A percentile compares a stretch with the other conserved stretches of the same genome.
Conservation (phyloP, 2,329 filamentous ascomycete genomes). For the Pseudogymnoascus sp. region DNA sequence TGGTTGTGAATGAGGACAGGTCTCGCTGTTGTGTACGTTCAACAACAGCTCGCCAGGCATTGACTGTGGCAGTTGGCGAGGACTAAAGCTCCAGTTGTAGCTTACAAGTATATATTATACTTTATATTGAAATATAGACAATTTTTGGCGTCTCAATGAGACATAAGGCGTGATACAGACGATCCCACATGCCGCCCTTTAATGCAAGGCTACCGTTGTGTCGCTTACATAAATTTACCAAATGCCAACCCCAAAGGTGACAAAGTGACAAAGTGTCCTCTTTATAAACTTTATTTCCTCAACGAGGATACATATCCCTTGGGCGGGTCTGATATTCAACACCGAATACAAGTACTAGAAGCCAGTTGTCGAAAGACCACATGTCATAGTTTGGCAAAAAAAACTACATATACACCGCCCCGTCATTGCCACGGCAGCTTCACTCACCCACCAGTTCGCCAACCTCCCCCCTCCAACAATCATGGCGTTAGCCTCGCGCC, state of each 20-base stretch:
- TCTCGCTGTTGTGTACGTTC: background rate
- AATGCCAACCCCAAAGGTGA: slow-evolving; percentile 9
- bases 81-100: background rate
- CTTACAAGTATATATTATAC: background rate
- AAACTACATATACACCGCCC: slow-evolving; percentile 3
- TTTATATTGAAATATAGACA: background rate
- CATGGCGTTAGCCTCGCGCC: slow-evolving; percentile 4
- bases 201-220: slow-evolving; percentile 3
- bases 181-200: background rate
- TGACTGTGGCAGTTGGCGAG: background rate
- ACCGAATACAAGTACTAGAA: slow-evolving; percentile 3
- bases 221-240: slow-evolving; percentile 10
- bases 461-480: slow-evolving; percentile 5
- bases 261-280: slow-evolving; percentile 9
- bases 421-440: slow-evolving; percentile 5
- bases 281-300: slow-evolving; percentile 9
- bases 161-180: background rate
- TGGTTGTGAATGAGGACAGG: background rate
- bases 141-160: background rate
- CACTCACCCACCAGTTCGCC: slow-evolving; percentile 5
- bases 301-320: slow-evolving; percentile 5
- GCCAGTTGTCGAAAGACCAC: slow-evolving; percentile 9
- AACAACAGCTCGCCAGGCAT: background rate
- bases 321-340: background rate
- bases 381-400: slow-evolving; percentile 3